Conservation (phyloP, 768 basidiomycete species). For the Boletus sp. region DNA sequence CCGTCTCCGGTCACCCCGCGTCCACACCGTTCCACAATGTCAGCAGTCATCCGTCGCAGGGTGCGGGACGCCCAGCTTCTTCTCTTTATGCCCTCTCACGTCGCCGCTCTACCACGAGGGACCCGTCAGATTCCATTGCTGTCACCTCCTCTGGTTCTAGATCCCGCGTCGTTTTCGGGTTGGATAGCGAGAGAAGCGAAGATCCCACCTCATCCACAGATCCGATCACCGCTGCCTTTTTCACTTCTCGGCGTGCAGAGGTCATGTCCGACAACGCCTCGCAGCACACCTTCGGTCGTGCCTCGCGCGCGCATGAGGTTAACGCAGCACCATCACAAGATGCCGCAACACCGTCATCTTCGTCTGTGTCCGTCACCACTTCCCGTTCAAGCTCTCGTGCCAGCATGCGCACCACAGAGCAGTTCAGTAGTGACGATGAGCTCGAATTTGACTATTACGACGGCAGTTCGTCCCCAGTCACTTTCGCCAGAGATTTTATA, state of each 20-base stretch:
- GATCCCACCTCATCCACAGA: constrained; percentile 37
- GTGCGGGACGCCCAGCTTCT: constrained; percentile 26
- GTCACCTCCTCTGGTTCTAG: not conserved
- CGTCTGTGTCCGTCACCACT: constrained; percentile 41
- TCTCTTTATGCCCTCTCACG: constrained; percentile 13
- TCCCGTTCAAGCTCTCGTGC: constrained; percentile 34
- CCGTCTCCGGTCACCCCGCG: constrained; percentile 29
- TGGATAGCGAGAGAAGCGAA: constrained; percentile 34
- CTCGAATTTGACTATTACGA: constrained; percentile 40
- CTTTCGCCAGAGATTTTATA: constrained; percentile 41
- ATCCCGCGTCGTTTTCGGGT: constrained; percentile 15
- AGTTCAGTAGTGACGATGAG: constrained; percentile 49
- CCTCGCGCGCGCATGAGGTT: constrained; percentile 29
- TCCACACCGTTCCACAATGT: constrained; percentile 5
- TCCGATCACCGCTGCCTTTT: constrained; percentile 23
- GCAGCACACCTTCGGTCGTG: constrained; percentile 47
- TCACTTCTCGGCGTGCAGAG: constrained; percentile 19
- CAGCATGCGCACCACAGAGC: constrained; percentile 33
- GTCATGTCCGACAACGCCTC: constrained; percentile 43
- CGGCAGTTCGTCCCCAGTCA: constrained; percentile 36
- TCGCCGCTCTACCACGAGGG: constrained; percentile 13
- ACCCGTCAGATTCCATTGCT: not conserved
- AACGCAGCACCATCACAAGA: constrained; percentile 21
- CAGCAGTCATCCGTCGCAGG: constrained; percentile 35
- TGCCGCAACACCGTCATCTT: constrained; percentile 37